These are phyloP conservation scores for Vachellia collinsii DNA, from an alignment of 306 rosid genomes.

Conservation along the genomic window DNA sequence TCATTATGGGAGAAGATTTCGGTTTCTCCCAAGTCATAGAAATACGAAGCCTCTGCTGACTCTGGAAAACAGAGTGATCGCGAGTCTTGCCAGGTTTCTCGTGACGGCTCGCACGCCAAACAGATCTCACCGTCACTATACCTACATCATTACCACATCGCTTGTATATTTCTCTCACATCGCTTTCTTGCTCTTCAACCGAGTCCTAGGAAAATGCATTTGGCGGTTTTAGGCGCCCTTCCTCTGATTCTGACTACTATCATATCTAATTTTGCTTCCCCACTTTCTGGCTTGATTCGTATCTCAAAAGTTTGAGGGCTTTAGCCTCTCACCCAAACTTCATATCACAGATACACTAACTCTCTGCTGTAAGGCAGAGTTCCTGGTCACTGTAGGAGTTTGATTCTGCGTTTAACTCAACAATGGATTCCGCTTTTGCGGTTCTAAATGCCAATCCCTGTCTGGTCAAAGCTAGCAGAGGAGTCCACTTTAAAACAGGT, in stretches of 20 bases:
- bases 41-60: conserved; percentile 10
- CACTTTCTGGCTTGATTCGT: not conserved
- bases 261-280: conserved; percentile 2
- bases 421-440: conserved; percentile 67
- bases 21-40: not conserved
- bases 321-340: not conserved
- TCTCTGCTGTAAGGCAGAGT: not conserved
- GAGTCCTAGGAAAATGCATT: not conserved
- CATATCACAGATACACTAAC: not conserved
- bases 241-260: not conserved
- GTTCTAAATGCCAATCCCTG: conserved; percentile 46
- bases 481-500: conserved; percentile 32
- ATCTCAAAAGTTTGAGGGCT: not conserved
- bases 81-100: conserved; percentile 16
- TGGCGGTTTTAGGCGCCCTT: not conserved
- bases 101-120: conserved; percentile 19
- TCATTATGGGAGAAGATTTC: conserved; percentile 14
- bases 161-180: not conserved
- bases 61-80: not conserved
- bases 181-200: not conserved
- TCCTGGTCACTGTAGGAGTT: conserved; percentile 5
- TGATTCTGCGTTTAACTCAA: not conserved
- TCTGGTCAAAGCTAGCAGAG: conserved; percentile 10
- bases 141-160: not conserved
- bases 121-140: conserved; percentile 19